Conservation (phyloP, 257 asterid species). For the Solanum peruvianum region DNA sequence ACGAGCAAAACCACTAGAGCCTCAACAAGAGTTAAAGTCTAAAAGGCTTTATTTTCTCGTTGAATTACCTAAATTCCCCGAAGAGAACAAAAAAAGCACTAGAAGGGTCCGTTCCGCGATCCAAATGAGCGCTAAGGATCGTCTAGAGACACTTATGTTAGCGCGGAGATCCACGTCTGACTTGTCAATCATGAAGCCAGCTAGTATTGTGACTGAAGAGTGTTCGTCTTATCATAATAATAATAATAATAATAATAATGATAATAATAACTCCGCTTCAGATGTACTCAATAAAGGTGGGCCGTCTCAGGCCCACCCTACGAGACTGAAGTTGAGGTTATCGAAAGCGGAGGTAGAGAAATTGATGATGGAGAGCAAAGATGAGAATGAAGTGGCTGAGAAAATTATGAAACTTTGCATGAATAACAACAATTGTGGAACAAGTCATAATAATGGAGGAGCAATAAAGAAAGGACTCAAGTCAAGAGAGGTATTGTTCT, state of each 20-base stretch:
- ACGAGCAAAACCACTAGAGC: constrained; percentile 74
- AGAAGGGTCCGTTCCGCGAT: constrained; percentile 81
- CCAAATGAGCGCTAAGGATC: constrained; percentile 89
- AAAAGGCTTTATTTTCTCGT: constrained; percentile 65
- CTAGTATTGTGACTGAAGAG: constrained; percentile 15
- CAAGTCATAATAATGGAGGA: constrained; percentile 3
- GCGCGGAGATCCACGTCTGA: constrained; percentile 75
- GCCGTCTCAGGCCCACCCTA: neutral
- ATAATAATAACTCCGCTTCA: neutral
- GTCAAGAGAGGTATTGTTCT: constrained; percentile 48
- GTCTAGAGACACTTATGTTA: constrained; percentile 83
- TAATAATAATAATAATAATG: neutral
- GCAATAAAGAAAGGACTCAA: constrained; percentile 15
- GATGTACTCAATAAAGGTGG: neutral
- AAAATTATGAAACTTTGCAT: constrained; percentile 47
- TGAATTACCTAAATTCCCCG: constrained; percentile 51
- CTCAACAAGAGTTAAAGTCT: constrained; percentile 59
- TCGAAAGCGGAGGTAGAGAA: constrained; percentile 71
- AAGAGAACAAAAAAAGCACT: constrained; percentile 17
- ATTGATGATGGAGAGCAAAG: constrained; percentile 61
- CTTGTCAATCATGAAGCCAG: constrained; percentile 45
- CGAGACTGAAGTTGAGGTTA: constrained; percentile 57
- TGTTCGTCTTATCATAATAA: neutral
- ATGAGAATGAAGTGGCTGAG: constrained; percentile 50
- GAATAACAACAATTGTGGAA: constrained; percentile 6